Evolutionary conservation across 2,329 filamentous ascomycete genomes (phyloP).

Genomic region (Aspergillus sp.): DNA sequence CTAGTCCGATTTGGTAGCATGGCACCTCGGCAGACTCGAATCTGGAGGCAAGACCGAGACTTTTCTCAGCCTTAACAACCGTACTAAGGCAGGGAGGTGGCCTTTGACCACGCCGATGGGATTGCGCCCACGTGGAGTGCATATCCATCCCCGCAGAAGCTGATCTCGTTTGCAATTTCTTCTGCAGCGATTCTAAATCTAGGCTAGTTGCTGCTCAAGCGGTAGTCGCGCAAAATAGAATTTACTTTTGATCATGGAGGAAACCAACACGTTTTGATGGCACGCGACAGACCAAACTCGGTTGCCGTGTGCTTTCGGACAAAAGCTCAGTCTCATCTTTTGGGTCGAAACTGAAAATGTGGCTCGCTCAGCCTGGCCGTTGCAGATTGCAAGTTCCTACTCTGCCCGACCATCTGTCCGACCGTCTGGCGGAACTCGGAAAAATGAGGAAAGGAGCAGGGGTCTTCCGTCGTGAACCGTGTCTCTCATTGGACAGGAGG

Average conservation of each 20-base stretch:
- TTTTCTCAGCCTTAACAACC: neutral
- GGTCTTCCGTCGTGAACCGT: no score
- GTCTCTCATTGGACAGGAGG: conserved; percentile 1
- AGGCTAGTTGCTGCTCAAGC: no score
- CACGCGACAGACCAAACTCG: neutral
- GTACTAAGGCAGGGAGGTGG: neutral
- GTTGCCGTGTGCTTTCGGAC: neutral
- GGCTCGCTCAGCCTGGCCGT: no score
- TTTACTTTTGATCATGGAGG: no score
- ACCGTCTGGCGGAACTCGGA: neutral
- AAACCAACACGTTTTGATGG: neutral
- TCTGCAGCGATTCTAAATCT: neutral
- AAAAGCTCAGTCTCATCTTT: neutral
- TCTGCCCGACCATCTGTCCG: neutral
- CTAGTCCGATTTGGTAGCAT: no score
- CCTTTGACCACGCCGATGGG: neutral
- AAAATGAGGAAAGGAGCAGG: neutral
- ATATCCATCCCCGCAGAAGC: neutral
- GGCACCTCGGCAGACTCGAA: neutral
- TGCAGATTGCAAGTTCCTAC: neutral
- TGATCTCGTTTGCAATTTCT: neutral
- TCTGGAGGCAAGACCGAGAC: neutral
- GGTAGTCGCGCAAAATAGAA: no score
- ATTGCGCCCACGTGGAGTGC: neutral
- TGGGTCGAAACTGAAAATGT: no score